These are phyloP conservation scores for Thermoascus crustaceus DNA, from an alignment of 2,329 filamentous ascomycete genomes.

Conservation along the genomic window DNA sequence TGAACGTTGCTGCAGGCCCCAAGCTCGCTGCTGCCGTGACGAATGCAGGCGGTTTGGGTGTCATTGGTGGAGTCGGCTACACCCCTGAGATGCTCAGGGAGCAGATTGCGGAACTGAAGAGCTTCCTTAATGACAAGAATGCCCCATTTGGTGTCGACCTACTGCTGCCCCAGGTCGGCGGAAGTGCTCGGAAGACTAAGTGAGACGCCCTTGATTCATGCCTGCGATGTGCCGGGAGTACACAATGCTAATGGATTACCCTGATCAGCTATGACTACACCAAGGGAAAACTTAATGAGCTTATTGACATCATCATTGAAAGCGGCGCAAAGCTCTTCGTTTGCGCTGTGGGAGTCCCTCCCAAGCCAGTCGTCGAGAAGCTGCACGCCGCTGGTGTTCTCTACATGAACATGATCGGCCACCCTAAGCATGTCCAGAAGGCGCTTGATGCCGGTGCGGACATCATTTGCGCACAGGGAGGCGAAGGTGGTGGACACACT, in stretches of 20 bases:
- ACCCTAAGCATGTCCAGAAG: slow-evolving; percentile 98
- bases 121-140: slow-evolving; percentile 77
- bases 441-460: slow-evolving; percentile 86
- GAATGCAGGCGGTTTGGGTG: slow-evolving; percentile 91
- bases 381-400: slow-evolving; percentile 81
- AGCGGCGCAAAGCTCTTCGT: slow-evolving; percentile 89
- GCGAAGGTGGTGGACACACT: slow-evolving; percentile 94
- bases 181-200: slow-evolving; percentile 92
- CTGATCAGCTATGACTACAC: slow-evolving; percentile 88
- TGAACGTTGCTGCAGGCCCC: slow-evolving; percentile 97
- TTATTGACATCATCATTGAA: slow-evolving; percentile 87
- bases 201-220: slow-evolving; percentile 29
- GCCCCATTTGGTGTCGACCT: slow-evolving; percentile 93
- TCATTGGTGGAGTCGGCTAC: slow-evolving; percentile 86
- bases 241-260: slow-evolving; percentile 8
- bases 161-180: slow-evolving; percentile 87
- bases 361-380: slow-evolving; percentile 78
- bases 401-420: slow-evolving; percentile 99
- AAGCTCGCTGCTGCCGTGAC: slow-evolving; percentile 95
- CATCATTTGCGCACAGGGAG: slow-evolving; percentile 96
- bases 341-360: slow-evolving; percentile 89
- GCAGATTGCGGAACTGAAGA: slow-evolving; percentile 91
- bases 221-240: slow-evolving; percentile 3
- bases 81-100: slow-evolving; percentile 95
- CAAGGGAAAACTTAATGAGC: slow-evolving; percentile 91